Base-by-base conservation (phyloP, 2,329 filamentous ascomycete species). In the Neofusicoccum umdonicola region DNA sequence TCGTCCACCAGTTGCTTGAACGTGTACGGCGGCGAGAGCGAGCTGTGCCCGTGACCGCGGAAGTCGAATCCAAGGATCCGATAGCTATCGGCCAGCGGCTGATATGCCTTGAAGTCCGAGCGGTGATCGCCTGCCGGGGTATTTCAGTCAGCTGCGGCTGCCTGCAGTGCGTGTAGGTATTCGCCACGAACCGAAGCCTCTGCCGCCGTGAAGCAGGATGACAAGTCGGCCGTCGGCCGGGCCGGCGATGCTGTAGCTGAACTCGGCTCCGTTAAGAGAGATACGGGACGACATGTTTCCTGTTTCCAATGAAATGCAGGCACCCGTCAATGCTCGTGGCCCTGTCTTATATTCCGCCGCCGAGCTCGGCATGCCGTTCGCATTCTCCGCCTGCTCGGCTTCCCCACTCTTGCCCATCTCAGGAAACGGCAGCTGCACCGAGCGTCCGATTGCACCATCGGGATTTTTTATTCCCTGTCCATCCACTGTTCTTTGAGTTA, bases 51-150 rank as follows among this genome's bases (percentile, higher is more conserved):
- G 57, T 78, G 77, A 22, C 77, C 77, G 1, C 76, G 71, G 47
- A 70, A 77, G 67, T 78, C 76, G 52, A 78, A 79, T 0, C 76
- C 76, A 4, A 79, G 65, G 1, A 79, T 70, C 1, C 76, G 71
- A 39, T 73, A 71, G 9, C 66, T 63, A 52, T 70, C 68, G 22
- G 64, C 64, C 5, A 78, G 66, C 5, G 71, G 71, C 52, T 71
- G 67, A 51, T 75, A 79, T 3, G 74, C 72, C 3, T 65, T 68
- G 61, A 74, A 78, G 63, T 79, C 77, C 4, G 73, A 74, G 15
- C 66, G 66, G 60, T 79, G 75, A 62, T 75, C 70, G 9, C 74
- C 74, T 77, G 45, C n/a, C 19, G 8, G 17, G 5, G 9, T 35
- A 37, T 3, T 44, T 62, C 22, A 17, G n/a, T 57, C 19, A 19